Conservation (phyloP, 768 basidiomycete species). For the Rhodotorula graminis region DNA sequence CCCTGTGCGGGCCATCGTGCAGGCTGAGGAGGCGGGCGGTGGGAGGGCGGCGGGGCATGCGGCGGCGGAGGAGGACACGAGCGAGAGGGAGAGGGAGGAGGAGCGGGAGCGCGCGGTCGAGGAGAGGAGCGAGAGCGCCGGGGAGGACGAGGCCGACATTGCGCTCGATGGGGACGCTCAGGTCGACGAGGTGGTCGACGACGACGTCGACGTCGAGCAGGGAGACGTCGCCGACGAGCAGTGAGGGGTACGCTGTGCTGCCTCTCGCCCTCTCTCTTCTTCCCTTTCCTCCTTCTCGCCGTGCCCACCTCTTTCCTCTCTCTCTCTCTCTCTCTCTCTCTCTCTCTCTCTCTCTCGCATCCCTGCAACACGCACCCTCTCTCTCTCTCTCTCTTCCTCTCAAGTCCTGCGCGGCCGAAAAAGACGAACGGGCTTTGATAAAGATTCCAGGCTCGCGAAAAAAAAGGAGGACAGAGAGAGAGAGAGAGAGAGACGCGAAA, state of each 20-base stretch:
- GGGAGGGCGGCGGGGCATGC: background rate
- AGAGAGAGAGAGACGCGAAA: too few species aligned
- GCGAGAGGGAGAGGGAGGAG: background rate
- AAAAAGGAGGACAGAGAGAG: too few species aligned
- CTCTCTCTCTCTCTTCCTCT: too few species aligned
- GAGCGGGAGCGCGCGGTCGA: background rate
- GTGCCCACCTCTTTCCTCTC: background rate
- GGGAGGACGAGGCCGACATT: background rate
- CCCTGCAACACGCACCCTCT: too few species aligned
- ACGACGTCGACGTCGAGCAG: background rate
- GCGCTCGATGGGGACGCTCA: background rate
- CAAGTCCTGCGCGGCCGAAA: too few species aligned
- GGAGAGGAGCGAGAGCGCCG: background rate
- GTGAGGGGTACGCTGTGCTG: background rate
- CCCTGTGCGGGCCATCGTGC: constrained; percentile 24
- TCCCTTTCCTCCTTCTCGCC: background rate
- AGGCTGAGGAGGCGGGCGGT: constrained; percentile 17
- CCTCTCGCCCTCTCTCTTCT: background rate
- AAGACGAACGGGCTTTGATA: too few species aligned
- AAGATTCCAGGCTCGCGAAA: too few species aligned
- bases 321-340: too few species aligned
- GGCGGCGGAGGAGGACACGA: background rate
- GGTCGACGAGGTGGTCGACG: background rate
- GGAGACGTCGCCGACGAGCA: background rate
- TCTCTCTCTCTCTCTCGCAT: too few species aligned